Conservation (phyloP, 2,329 filamentous ascomycete genomes). For the Verticillium zaregamsianum region DNA sequence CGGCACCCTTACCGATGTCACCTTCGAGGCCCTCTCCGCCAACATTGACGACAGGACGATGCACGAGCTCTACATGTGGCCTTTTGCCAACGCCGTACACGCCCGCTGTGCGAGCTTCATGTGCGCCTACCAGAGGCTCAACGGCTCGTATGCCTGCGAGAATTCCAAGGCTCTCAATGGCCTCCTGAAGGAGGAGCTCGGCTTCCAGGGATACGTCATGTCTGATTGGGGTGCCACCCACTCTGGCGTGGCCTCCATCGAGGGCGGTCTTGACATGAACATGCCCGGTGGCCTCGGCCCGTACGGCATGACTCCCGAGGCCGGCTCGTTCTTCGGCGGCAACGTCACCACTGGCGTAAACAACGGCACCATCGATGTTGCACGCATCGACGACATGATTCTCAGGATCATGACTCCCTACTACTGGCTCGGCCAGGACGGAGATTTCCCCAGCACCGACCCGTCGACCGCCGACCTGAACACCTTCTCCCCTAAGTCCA, state of each 20-base stretch:
- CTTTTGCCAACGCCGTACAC: conserved; percentile 26
- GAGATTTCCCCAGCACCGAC: conserved; percentile 37
- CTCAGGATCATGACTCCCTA: conserved; percentile 51
- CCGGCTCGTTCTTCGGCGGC: conserved; percentile 38
- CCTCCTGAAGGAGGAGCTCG: conserved; percentile 44
- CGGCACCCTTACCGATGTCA: conserved; percentile 19
- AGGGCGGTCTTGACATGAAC: conserved; percentile 44
- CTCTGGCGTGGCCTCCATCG: conserved; percentile 34
- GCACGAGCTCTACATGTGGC: conserved; percentile 44
- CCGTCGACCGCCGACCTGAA: conserved; percentile 34
- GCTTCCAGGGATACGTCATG: conserved; percentile 42
- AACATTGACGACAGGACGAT: conserved; percentile 58
- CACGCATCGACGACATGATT: conserved; percentile 42
- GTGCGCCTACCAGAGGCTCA: conserved; percentile 41
- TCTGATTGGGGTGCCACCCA: conserved; percentile 39
- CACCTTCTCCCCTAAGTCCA: conserved; percentile 18
- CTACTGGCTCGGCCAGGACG: conserved; percentile 44
- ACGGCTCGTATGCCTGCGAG: conserved; percentile 45
- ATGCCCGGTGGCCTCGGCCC: conserved; percentile 39
- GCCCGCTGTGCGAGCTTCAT: conserved; percentile 32
- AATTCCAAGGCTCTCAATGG: conserved; percentile 44
- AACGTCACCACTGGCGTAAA: conserved; percentile 42
- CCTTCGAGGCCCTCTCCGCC: conserved; percentile 23
- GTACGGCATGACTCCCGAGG: conserved; percentile 17
- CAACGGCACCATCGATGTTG: conserved; percentile 38